Conservation (phyloP, 768 basidiomycete genomes). For the Chalciporus piperatus region DNA sequence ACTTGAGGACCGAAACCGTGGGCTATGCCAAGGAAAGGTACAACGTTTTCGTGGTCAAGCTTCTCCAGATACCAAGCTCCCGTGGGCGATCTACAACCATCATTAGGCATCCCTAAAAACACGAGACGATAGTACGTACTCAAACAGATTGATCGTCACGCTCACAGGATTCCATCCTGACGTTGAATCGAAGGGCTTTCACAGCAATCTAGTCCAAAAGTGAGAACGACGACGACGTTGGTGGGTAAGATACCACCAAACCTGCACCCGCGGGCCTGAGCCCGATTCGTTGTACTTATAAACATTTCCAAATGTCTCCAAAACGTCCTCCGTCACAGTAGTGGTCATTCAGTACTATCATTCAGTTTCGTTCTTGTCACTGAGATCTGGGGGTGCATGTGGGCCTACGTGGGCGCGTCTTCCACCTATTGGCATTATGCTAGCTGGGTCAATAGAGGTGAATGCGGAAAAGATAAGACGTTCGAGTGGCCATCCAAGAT, state of each 20-base stretch:
- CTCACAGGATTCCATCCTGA: not conserved
- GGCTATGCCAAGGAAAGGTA: slow-evolving; percentile 10
- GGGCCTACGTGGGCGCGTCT: too few relatives aligned
- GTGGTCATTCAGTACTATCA: not conserved
- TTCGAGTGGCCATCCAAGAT: too few relatives aligned
- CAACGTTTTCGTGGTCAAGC: slow-evolving; percentile 8
- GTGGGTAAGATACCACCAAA: not conserved
- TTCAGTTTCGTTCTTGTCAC: not conserved
- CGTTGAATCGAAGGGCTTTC: slow-evolving; percentile 10
- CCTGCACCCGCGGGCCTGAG: not conserved
- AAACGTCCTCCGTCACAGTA: slow-evolving; percentile 5
- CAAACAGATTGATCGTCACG: not conserved
- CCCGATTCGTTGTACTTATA: not conserved
- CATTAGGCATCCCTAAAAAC: not conserved
- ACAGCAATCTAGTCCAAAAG: slow-evolving; percentile 4
- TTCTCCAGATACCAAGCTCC: slow-evolving; percentile 13
- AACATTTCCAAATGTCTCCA: slow-evolving; percentile 5
- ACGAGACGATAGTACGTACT: too few relatives aligned
- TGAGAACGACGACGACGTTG: not conserved
- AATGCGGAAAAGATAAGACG: too few relatives aligned
- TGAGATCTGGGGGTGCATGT: too few relatives aligned
- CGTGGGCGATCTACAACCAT: slow-evolving; percentile 16
- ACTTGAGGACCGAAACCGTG: slow-evolving; percentile 5
- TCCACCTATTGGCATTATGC: too few relatives aligned
- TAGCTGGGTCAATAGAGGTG: too few relatives aligned